These are phyloP conservation scores for Ogataea methanolica DNA, from an alignment of 805 yeast species.

Conservation along the genomic window DNA sequence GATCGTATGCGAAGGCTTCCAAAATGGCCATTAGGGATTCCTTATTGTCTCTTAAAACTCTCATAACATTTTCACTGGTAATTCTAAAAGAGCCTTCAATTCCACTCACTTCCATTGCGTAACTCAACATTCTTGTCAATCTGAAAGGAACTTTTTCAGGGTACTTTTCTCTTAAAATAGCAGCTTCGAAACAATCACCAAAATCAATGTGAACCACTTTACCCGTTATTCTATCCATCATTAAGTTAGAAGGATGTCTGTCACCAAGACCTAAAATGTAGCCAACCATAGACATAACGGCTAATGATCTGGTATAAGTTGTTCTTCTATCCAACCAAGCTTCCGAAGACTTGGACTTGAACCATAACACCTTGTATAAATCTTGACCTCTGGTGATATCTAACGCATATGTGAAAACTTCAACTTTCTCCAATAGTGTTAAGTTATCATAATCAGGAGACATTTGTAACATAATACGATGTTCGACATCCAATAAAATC, in stretches of 20 bases:
- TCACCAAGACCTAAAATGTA: conserved; percentile 96
- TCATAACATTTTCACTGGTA: conserved; percentile 96
- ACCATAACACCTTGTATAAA: conserved; percentile 91
- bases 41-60: conserved; percentile 86
- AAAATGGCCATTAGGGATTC: conserved; percentile 97
- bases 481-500: conserved; percentile 86
- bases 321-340: conserved; percentile 98
- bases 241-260: conserved; percentile 93
- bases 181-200: conserved; percentile 99
- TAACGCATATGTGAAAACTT: conserved; percentile 91
- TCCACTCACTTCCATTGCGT: conserved; percentile 99
- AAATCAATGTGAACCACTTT: conserved; percentile 96
- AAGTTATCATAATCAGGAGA: conserved; percentile 93
- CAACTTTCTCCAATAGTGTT: conserved; percentile 87
- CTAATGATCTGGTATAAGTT: conserved; percentile 90
- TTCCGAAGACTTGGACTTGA: conserved; percentile 92
- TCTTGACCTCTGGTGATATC: conserved; percentile 97
- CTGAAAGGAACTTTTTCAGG: conserved; percentile 99
- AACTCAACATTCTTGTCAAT: conserved; percentile 91
- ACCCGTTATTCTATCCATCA: conserved; percentile 93
- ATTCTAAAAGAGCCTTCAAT: conserved; percentile 96
- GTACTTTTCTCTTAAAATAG: conserved; percentile 90
- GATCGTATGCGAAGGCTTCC: conserved; percentile 98
- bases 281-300: conserved; percentile 99
- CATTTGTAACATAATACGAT: conserved; percentile 94